These are phyloP conservation scores for Acorus gramineus DNA, from an alignment of 106 monocot species.

Conservation along the genomic window DNA sequence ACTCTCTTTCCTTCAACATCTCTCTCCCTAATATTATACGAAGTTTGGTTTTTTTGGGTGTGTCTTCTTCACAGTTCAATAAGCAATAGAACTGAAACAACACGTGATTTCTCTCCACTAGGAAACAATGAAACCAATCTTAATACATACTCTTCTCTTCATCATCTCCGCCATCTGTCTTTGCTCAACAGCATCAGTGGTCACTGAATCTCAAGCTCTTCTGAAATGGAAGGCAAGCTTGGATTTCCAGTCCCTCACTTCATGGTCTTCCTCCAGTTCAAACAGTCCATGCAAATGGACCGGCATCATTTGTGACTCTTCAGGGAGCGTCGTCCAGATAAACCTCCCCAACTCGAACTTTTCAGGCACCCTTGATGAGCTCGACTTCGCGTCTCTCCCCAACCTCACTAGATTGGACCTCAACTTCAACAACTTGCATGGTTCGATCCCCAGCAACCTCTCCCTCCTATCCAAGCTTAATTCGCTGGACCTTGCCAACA, in stretches of 20 bases:
- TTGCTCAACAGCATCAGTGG: not conserved
- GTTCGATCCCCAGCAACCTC: constrained; percentile 1
- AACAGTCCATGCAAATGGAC: constrained; percentile 35
- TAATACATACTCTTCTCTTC: not conserved
- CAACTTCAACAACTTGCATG: constrained; percentile 2
- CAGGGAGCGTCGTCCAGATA: constrained; percentile 25
- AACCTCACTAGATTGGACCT: constrained; percentile 1
- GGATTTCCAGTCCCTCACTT: constrained; percentile 16
- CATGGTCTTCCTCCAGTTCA: constrained; percentile 22
- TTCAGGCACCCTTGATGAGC: not conserved
- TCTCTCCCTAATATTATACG: too few species aligned
- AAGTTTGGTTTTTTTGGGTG: too few species aligned
- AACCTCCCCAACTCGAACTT: constrained; percentile 3
- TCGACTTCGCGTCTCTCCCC: constrained; percentile 11
- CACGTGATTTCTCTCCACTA: too few species aligned
- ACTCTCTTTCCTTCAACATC: too few species aligned
- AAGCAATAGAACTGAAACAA: too few species aligned
- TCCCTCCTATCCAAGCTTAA: constrained; percentile 2
- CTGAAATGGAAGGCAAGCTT: constrained; percentile 47
- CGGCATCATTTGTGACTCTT: constrained; percentile 37
- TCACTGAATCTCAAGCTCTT: constrained; percentile 33
- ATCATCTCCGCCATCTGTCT: not conserved
- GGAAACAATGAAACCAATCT: too few species aligned
- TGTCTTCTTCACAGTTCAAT: too few species aligned
- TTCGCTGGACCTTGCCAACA: too few species aligned